Base-by-base conservation (phyloP, 1,284 basidiomycete species). In the Pyrrhoderma noxium region DNA sequence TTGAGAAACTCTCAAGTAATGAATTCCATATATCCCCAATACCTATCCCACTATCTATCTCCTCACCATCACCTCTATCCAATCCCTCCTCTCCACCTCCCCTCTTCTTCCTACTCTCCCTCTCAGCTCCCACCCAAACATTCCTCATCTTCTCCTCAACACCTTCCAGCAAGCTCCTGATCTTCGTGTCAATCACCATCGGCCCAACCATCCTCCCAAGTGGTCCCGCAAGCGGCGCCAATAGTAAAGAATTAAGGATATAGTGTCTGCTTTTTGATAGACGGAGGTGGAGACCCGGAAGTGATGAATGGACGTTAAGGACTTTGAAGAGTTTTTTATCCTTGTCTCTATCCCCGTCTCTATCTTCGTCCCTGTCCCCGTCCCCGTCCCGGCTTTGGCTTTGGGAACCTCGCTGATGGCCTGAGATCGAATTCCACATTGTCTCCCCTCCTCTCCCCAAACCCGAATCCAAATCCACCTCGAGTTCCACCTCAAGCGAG, bases 221-320 rank as follows among this genome's bases (percentile, higher is more conserved):
- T 0, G 72, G 70, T 3, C 67, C 70, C 0, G 70, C 66, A 13
- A 77, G 63, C 0, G 72, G 75, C 54, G 75, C 70, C n/a, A 76
- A 52, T 8, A 75, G 49, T n/a, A 72, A 50, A 36, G 67, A 70
- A 58, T 77, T 77, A 31, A 77, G 52, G 40, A 77, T 63, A 72
- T 71, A 76, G 52, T 79, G 75, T 47, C 64, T 65, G 54, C 70
- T 75, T 42, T 67, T 56, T 19, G 66, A 60, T 51, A 77, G 62
- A 31, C 58, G 58, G 51, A 77, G 65, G 8, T 56, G 57, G 7
- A 76, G 62, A 1, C 72, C 71, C 1, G 66, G 66, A 27, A 75
- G 45, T 16, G 63, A 58, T 1, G 69, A 64, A 25, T 61, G 57
- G 8, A 75, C 70, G 49, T 68, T 64, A 25, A 65, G 48, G 19